These are phyloP conservation scores for Kockovaella imperatae DNA, from an alignment of 768 basidiomycete genomes.

Conservation along the genomic window DNA sequence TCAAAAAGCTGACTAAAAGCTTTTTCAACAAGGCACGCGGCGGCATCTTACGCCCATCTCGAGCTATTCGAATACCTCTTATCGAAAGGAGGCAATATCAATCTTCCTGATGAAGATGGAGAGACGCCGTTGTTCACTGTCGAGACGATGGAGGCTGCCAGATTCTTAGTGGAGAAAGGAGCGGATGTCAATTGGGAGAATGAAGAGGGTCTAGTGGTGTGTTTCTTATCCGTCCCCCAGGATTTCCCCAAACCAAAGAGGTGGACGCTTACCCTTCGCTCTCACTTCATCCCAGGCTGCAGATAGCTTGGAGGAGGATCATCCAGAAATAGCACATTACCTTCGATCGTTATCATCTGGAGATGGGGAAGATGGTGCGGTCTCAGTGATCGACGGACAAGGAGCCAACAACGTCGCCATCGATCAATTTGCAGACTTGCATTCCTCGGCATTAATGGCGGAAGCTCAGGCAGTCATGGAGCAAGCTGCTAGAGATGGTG, in stretches of 20 bases:
- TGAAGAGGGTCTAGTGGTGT: constrained; percentile 64
- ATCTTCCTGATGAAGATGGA: constrained; percentile 74
- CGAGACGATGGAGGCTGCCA: constrained; percentile 69
- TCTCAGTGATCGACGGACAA: no score
- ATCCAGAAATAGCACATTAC: constrained; percentile 34
- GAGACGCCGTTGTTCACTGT: constrained; percentile 90
- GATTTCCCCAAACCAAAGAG: neutral
- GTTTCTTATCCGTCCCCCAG: constrained; percentile 32
- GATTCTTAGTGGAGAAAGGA: constrained; percentile 69
- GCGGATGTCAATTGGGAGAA: constrained; percentile 61
- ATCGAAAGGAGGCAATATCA: constrained; percentile 76
- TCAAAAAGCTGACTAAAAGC: neutral
- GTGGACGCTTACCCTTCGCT: constrained; percentile 1
- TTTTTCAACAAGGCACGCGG: constrained; percentile 66
- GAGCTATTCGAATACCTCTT: constrained; percentile 70
- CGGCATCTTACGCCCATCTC: constrained; percentile 81
- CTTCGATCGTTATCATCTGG: constrained; percentile 14
- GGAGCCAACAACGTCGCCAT: constrained; percentile 58
- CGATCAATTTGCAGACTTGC: constrained; percentile 59
- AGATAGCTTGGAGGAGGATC: constrained; percentile 36
- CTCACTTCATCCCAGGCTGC: constrained; percentile 23
- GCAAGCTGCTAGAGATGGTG: constrained; percentile 53
- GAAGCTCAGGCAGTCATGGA: constrained; percentile 63
- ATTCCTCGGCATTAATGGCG: constrained; percentile 61
- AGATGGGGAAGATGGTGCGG: neutral